Conservation (phyloP, 2,329 filamentous ascomycete genomes). For the Phaeomoniella chlamydospora region DNA sequence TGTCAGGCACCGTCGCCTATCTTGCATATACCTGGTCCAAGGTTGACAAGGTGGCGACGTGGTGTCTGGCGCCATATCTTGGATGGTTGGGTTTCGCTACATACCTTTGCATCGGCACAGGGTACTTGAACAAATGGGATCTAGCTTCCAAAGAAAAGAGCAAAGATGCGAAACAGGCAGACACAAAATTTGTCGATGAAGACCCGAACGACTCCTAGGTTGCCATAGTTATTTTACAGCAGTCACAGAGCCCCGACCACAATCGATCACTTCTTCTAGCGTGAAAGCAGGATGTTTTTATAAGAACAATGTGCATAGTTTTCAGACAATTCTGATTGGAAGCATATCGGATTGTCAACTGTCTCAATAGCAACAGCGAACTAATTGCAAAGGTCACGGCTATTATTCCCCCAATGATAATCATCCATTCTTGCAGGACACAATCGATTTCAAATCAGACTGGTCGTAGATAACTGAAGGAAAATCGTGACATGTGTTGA, state of each 20-base stretch:
- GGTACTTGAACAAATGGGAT: slow-evolving; percentile 56
- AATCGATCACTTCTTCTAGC: too few relatives aligned
- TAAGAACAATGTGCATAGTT: too few relatives aligned
- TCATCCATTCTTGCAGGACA: neutral
- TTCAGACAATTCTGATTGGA: too few relatives aligned
- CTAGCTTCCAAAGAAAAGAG: slow-evolving; percentile 19
- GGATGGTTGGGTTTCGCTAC: slow-evolving; percentile 79
- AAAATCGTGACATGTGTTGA: neutral
- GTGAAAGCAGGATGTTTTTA: too few relatives aligned
- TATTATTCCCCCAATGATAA: too few relatives aligned
- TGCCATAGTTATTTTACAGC: too few relatives aligned
- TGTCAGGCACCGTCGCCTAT: slow-evolving; percentile 59
- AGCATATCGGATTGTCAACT: too few relatives aligned
- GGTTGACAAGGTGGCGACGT: slow-evolving; percentile 59
- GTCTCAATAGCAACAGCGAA: too few relatives aligned
- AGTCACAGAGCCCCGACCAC: too few relatives aligned
- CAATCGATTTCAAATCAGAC: neutral
- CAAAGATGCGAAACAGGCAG: neutral
- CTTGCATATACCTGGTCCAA: slow-evolving; percentile 62
- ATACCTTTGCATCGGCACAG: slow-evolving; percentile 60
- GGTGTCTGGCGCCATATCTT: slow-evolving; percentile 66
- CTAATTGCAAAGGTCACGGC: too few relatives aligned
- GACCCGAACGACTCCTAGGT: neutral
- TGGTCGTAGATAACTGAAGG: neutral
- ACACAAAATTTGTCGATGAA: slow-evolving; percentile 1